These are phyloP conservation scores for Tylopilus sp. DNA, from an alignment of 768 basidiomycete genomes.

Conservation along the genomic window DNA sequence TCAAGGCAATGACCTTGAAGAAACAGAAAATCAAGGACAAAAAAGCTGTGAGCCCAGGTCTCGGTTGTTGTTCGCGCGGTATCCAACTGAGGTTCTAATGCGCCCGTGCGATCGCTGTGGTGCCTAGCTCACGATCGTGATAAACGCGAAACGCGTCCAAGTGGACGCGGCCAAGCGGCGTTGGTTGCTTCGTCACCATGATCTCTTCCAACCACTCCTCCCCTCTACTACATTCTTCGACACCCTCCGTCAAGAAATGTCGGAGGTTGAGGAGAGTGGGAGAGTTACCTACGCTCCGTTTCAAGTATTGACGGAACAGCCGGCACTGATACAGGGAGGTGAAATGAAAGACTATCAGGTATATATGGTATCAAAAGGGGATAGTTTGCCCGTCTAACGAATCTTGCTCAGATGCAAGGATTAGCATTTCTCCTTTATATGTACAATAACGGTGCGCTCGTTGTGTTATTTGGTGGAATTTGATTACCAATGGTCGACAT, in stretches of 20 bases:
- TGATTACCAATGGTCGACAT: background rate
- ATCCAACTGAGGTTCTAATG: background rate
- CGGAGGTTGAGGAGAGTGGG: constrained; percentile 24
- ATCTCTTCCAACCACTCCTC: constrained; percentile 46
- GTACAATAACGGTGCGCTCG: constrained; percentile 56
- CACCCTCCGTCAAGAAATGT: constrained; percentile 30
- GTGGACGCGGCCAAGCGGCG: constrained; percentile 41
- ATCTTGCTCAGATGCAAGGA: constrained; percentile 45
- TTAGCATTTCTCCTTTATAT: constrained; percentile 63
- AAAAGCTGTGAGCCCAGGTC: constrained; percentile 35
- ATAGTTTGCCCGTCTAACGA: constrained; percentile 4
- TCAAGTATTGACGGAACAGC: constrained; percentile 44
- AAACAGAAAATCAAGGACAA: constrained; percentile 35
- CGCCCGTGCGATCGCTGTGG: background rate
- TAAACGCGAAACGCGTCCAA: constrained; percentile 34
- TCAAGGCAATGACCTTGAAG: constrained; percentile 12
- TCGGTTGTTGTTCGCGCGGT: too few relatives aligned
- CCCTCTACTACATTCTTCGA: constrained; percentile 40
- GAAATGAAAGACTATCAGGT: constrained; percentile 74
- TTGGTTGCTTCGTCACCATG: constrained; percentile 45
- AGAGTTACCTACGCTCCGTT: constrained; percentile 33
- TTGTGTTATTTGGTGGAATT: background rate
- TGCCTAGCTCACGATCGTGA: constrained; percentile 38
- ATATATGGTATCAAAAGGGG: too few relatives aligned
- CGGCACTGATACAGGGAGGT: constrained; percentile 49